Percentiles rank a stretch among this genome's conserved stretches.
Conservation (phyloP, 2,329 filamentous ascomycete species). For the Tricladium varicosporioides region DNA sequence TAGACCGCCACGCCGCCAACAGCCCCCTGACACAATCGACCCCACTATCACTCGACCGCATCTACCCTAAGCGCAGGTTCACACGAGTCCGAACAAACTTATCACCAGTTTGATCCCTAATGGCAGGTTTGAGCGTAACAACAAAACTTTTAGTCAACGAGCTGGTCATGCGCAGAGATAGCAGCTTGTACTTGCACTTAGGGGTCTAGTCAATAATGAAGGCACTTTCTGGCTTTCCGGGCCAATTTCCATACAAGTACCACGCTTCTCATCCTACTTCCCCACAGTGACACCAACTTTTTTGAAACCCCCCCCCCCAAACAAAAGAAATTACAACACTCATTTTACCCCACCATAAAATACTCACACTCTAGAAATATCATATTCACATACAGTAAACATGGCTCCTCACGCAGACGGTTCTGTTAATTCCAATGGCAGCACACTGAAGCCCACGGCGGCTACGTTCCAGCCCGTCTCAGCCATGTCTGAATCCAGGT, state of each 20-base stretch:
- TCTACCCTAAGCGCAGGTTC: constrained; percentile 16
- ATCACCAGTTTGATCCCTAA: constrained; percentile 7
- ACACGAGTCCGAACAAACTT: constrained; percentile 8
- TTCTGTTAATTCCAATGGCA: constrained; percentile 35
- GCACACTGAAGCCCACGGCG: constrained; percentile 34
- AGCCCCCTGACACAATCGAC: background rate
- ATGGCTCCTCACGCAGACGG: constrained; percentile 61
- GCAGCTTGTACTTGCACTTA: constrained; percentile 24
- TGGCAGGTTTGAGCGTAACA: constrained; percentile 12
- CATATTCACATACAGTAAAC: constrained; percentile 14
- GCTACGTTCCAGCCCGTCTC: constrained; percentile 31
- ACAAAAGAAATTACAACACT: background rate
- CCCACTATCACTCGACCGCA: background rate
- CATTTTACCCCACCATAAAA: background rate
- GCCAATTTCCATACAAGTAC: background rate
- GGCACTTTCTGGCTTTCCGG: background rate
- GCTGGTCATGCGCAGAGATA: constrained; percentile 22
- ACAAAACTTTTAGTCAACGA: constrained; percentile 7
- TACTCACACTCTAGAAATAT: background rate
- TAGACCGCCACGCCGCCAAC: background rate
- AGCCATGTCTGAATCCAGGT: constrained; percentile 37
- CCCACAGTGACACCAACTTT: background rate
- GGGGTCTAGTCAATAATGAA: constrained; percentile 15
- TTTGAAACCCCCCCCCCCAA: background rate
- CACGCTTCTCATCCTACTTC: background rate